A percentile compares a stretch with the other conserved stretches of the same genome.
Evolutionary conservation across 2,329 filamentous ascomycete genomes (phyloP).

Genomic region (Bipolaris zeicola): DNA sequence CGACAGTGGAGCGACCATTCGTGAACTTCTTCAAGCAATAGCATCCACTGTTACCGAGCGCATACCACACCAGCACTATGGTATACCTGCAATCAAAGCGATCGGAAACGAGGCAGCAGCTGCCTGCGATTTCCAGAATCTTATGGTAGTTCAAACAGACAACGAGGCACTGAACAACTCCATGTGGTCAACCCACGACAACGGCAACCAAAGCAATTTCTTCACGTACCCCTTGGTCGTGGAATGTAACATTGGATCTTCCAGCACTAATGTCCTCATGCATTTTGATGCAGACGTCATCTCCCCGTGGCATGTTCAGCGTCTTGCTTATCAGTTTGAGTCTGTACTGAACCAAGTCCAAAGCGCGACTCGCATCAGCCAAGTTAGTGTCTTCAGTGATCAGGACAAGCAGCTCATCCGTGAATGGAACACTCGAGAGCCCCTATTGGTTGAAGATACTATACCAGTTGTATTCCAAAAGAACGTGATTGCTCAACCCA

Average conservation of each 20-base stretch:
- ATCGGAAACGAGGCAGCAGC: constrained; percentile 59
- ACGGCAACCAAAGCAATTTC: constrained; percentile 37
- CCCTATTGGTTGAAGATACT: constrained; percentile 30
- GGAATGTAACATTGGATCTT: constrained; percentile 33
- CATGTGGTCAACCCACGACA: constrained; percentile 38
- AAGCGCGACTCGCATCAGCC: constrained; percentile 24
- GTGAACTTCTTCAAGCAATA: constrained; percentile 29
- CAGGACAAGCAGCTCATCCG: constrained; percentile 33
- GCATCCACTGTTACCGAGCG: constrained; percentile 30
- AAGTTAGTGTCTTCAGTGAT: constrained; percentile 35
- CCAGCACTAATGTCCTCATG: constrained; percentile 28
- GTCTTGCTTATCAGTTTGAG: constrained; percentile 38
- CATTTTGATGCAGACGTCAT: constrained; percentile 39
- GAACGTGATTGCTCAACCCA: constrained; percentile 24
- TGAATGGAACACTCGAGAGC: constrained; percentile 32
- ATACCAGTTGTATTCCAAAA: constrained; percentile 34
- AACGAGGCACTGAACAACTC: constrained; percentile 29
- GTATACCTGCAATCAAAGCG: constrained; percentile 46
- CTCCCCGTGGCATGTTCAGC: constrained; percentile 37
- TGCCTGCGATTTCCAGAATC: constrained; percentile 62
- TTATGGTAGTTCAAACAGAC: constrained; percentile 59
- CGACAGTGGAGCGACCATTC: constrained; percentile 29
- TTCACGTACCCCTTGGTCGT: constrained; percentile 44
- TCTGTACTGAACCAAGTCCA: constrained; percentile 36
- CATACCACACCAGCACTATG: constrained; percentile 47